These are phyloP conservation scores for Yamagishiella unicocca DNA, from an alignment of 139 green algal genomes.

Conservation along the genomic window DNA sequence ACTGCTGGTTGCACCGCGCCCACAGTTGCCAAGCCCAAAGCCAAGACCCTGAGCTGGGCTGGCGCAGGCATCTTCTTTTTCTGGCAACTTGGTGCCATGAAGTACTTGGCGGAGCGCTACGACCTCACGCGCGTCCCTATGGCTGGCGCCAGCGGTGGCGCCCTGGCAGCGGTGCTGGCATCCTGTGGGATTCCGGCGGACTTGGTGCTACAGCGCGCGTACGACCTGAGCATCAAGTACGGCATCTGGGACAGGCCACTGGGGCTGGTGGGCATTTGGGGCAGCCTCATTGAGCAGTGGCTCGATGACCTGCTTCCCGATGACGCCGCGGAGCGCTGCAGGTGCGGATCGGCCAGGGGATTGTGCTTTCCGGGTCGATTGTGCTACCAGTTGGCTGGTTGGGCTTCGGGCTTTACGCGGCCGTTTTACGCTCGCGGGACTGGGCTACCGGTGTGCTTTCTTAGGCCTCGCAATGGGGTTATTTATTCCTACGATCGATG, in stretches of 20 bases:
- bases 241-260: constrained; percentile 69
- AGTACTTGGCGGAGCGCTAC: constrained; percentile 69
- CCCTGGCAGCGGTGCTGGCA: constrained; percentile 62
- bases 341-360: too few species aligned
- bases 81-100: constrained; percentile 69
- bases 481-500: too few species aligned
- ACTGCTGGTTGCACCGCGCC: too few species aligned
- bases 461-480: too few species aligned
- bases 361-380: too few species aligned
- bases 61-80: constrained; percentile 61
- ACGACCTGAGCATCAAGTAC: constrained; percentile 62
- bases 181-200: constrained; percentile 60
- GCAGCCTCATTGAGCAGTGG: constrained; percentile 69
- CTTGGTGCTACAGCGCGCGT: constrained; percentile 57
- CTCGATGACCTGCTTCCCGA: constrained; percentile 68
- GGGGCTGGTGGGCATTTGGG: constrained; percentile 61
- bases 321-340: constrained; percentile 63
- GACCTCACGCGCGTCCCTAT: constrained; percentile 67
- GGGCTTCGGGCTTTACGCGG: too few species aligned
- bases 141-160: constrained; percentile 67
- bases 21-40: constrained; percentile 6
- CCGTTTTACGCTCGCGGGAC: too few species aligned
- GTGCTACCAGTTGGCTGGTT: too few species aligned
- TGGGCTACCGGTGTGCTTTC: too few species aligned
- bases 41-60: constrained; percentile 30